Evolutionary conservation across 225 moss, liverwort and hornwort species (phyloP), one percentile per base, ranked within the genome.

Genomic region (Pseudoscleropodium purum): DNA sequence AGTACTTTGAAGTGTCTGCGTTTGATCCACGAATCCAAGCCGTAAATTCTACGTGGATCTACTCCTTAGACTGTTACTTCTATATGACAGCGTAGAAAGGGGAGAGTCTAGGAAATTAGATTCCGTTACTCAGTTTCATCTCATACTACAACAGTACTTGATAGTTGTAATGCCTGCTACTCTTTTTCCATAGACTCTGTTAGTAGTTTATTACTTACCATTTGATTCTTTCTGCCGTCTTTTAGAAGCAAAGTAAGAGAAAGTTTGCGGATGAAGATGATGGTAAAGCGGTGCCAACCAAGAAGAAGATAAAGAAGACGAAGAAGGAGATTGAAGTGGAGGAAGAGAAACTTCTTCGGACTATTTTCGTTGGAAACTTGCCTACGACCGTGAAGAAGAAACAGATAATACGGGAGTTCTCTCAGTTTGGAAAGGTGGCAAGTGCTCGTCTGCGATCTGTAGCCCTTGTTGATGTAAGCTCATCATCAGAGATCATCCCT

Each of bases 301-400:
- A 93, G 88, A 98, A 93, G 90, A 96, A 92, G 92, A 27, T 74
- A 23, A 96, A 86, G 87, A 91, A 82, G 87, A 94, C 92, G 30
- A 95, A 91, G 90, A 89, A 92, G 87, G 93, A 95, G 84, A 87
- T 85, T 62, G 65, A 89, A 84, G 91, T 95, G 51, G 93, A 96
- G 79, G 96, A 95, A 85, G 92, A 91, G 70, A 94, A 95, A 90
- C 84, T 94, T 85, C 92, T 76, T 72, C 96, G 99, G 77, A 99
- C 99, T 57, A 92, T 99, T 47, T 97, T 99, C 81, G 93, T 99
- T 76, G 99, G 97, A 60, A 99, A 99, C 89, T 87, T 99, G 78
- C 94, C 99, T 10, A 90, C 92, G 23, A 87, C 88, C 21, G 93
- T 97, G 89, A 97, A 97, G 87, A 93, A 94, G 75, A 99, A 96